Evolutionary conservation across 2,329 filamentous ascomycete species (phyloP), one percentile per base, ranked within the genome.

Genomic region (Teratosphaeria zuluensis): DNA sequence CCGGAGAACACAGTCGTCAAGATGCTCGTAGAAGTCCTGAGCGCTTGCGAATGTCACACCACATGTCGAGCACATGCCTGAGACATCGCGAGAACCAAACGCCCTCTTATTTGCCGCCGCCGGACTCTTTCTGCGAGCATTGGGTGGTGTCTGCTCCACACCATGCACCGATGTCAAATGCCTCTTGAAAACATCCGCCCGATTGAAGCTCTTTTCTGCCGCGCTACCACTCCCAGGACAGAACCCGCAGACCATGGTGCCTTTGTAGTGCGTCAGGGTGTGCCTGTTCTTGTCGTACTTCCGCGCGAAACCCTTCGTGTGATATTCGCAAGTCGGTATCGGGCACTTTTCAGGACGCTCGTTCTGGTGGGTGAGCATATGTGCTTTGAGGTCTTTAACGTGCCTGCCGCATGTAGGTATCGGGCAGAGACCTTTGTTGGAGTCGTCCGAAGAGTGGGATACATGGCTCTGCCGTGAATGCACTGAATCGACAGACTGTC

Each of bases 251-350:
- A 96, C 90, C 92, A 96, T 96, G 54, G 89, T 96, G 48, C 92
- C 92, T 77, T 96, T 96, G 82, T 96, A 96, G 73, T 96, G 92
- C 4, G 92, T 96, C 62, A 96, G 76, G 4, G 91, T 95, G 73
- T 96, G 92, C 52, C 92, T 81, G 76, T 96, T 96, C 81, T 95
- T 95, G 79, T 96, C 92, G 72, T 96, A 96, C 76, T 96, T 96
- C 67, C 92, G 83, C 11, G 92, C 91, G 70, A 96, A 96, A 3
- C 92, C 92, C 76, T 96, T 96, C 69, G 83, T 78, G 77, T 95
- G 87, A 75, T 96, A 96, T 69, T 95, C 90, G 78, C 92, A 96
- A 0, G 86, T 94, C 59, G 87, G 80, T 65, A 96, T 96, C 0
- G 92, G 92, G 75, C 92, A 96, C 77, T 96, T 96, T 72, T 96